Evolutionary conservation across 1,284 basidiomycete species (phyloP), one percentile per base, ranked within the genome.

Genomic region (Chondrostereum purpureum): DNA sequence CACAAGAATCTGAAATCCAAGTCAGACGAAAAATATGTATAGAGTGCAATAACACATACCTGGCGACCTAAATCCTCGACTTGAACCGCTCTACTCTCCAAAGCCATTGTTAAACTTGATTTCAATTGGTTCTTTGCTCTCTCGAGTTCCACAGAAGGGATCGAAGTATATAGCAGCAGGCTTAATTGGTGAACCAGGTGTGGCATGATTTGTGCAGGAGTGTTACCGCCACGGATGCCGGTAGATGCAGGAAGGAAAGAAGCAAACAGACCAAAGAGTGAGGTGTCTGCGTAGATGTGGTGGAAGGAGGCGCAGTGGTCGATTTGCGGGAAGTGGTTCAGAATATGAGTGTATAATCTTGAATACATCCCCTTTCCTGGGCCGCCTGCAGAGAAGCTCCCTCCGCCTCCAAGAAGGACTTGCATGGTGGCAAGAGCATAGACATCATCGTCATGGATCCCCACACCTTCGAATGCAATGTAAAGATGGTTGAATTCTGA

Each of bases 341-440:
- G 81, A 54, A 99, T 92, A 61, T 94, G 87, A n/a, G 92, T 95
- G 72, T 98, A 98, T 43, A 98, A 69, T 14, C 95, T 86, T 31
- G 92, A 93, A 73, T 97, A 98, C 93, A 99, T 98, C 57, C 95
- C 96, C 71, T 99, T 99, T 36, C 95, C 95, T 1, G 95, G 95
- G 2, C 95, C 95, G 53, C 92, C 88, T 14, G 94, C 94, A 33
- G 91, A 94, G 73, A 98, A 98, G 62, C 83, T 88, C 21, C 93
- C 93, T 6, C 95, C 95, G 3, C 95, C 95, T 24, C 95, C 95
- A 10, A 99, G 80, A 23, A 98, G 77, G 36, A 95, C 88, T 64
- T 99, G 95, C 66, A 99, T 87, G 0, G 91, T 93, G 19, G 96
- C 95, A 11, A 97, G 77, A 4, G 92, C 79, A 62, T 95, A 99